Base-by-base conservation (phyloP, 441 rosid genomes). In the Syzygium malaccense region DNA sequence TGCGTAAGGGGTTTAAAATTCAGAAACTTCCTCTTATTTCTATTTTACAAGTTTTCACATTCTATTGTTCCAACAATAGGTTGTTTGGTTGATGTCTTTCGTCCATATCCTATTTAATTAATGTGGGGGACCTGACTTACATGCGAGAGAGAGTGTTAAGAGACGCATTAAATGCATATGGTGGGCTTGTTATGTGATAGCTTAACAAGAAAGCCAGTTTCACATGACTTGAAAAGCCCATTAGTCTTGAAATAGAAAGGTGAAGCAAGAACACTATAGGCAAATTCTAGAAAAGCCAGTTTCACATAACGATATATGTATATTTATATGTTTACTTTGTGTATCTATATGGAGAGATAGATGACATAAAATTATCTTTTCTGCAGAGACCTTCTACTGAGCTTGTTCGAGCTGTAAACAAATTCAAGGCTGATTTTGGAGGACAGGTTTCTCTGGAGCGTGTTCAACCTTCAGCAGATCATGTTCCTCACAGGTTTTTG, bases 391-490 rank as follows among this genome's bases (percentile, higher is more conserved):
- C 99, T 89, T 94, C 96, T 64, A 87, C 91, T 86, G 99, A 98
- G 93, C 92, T 98, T 96, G 91, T 96, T 93, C 95, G 98, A 87
- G 95, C 98, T 89, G 98, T 96, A 60, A 98, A 98, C 93, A 97
- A 95, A 92, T 98, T 95, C 88, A 97, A 95, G 94, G 96, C 97
- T 30, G 99, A 98, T 87, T 98, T 98, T 87, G 99, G 99, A 85
- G 99, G 99, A 66, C 98, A 95, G 87, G 89, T 98, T 92, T 95
- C 97, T 78, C 86, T 98, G 92, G 99, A 98, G 91, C 94, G 98
- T 41, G 99, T 98, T 87, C 99, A 98, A 87, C 99, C 98, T 88
- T 98, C 99, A 85, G 95, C 96, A 4, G 99, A 96, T 92, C 99
- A 98, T 87, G 98, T 97, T 89, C 97, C 96, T 87, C 99, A 96